Percentiles rank a stretch among this genome's conserved stretches.
phyloP scores from a whole-genome alignment of 805 yeast genomes.

The Candida sphagnicola region DNA sequence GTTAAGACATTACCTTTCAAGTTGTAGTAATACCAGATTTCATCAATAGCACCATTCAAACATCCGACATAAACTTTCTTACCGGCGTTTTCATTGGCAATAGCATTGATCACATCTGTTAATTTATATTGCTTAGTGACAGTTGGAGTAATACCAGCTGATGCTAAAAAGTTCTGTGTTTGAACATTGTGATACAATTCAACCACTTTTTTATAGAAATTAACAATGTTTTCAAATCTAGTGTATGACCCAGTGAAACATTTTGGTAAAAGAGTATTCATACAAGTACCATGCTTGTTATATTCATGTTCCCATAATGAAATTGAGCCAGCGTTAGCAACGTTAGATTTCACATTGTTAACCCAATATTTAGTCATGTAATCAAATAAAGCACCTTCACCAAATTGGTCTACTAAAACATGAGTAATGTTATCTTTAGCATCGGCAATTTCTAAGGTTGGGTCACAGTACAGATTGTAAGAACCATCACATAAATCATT shows the following conservation, averaged over 20 bases:
- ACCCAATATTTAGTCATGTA: conserved; percentile 31
- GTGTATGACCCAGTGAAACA: conserved; percentile 26
- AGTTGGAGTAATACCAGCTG: conserved; percentile 35
- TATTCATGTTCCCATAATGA: conserved; percentile 41
- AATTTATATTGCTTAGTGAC: conserved; percentile 28
- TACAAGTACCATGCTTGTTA: conserved; percentile 43
- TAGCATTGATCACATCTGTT: conserved; percentile 28
- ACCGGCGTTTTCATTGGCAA: conserved; percentile 26
- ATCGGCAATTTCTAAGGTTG: conserved; percentile 23
- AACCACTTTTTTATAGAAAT: conserved; percentile 24
- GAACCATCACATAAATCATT: conserved; percentile 40
- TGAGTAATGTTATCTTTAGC: conserved; percentile 16
- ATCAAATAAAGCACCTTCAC: conserved; percentile 20
- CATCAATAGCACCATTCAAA: conserved; percentile 43
- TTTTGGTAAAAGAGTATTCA: conserved; percentile 31
- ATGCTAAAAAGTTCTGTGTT: conserved; percentile 31
- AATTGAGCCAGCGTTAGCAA: conserved; percentile 12
- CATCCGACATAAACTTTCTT: conserved; percentile 35
- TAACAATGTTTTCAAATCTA: conserved; percentile 24
- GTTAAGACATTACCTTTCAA: conserved; percentile 67
- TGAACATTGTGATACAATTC: conserved; percentile 26
- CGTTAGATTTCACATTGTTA: conserved; percentile 10
- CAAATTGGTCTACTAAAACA: conserved; percentile 21
- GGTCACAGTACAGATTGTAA: conserved; percentile 34
- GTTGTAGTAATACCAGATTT: conserved; percentile 81